phyloP scores from a whole-genome alignment of 2,329 filamentous ascomycete genomes.

The Colletotrichum lini region DNA sequence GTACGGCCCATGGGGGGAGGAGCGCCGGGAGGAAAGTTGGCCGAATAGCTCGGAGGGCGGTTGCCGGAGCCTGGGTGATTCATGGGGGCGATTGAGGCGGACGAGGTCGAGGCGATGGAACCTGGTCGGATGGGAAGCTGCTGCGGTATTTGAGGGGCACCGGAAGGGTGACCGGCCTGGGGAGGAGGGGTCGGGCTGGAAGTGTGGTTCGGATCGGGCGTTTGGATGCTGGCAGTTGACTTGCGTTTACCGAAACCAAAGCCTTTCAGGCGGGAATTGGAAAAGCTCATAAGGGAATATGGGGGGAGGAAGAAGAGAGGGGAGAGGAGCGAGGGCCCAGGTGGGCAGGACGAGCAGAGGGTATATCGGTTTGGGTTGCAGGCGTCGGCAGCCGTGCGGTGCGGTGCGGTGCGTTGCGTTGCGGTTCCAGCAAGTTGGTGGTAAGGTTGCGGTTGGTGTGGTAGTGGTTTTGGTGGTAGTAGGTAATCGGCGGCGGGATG shows the following conservation, averaged over 20 bases:
- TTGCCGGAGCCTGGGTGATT: conserved; percentile 73
- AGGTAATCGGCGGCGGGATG: conserved; percentile 10
- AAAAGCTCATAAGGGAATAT: conserved; percentile 76
- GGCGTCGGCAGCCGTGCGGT: conserved; percentile 27
- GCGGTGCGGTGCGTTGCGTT: conserved; percentile 18
- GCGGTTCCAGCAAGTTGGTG: conserved; percentile 13
- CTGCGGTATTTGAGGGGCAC: conserved; percentile 65
- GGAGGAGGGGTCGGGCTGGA: conserved; percentile 57
- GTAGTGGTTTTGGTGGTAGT: conserved; percentile 7
- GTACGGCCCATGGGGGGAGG: conserved; percentile 68
- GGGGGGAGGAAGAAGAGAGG: conserved; percentile 34
- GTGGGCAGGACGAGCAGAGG: conserved; percentile 41
- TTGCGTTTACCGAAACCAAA: conserved; percentile 87
- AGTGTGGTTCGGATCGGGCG: conserved; percentile 54
- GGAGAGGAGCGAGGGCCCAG: conserved; percentile 39
- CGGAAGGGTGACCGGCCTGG: conserved; percentile 41
- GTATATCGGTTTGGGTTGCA: conserved; percentile 39
- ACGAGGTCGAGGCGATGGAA: conserved; percentile 63
- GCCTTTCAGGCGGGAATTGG: conserved; percentile 85
- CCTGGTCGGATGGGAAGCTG: conserved; percentile 56
- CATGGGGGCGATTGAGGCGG: conserved; percentile 69
- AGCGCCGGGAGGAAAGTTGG: conserved; percentile 65
- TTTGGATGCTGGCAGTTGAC: conserved; percentile 74
- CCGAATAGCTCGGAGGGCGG: conserved; percentile 75
- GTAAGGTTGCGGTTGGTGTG: conserved; percentile 19